Evolutionary conservation across 352 stramenopile genomes (phyloP), one percentile per base, ranked within the genome.

Genomic region (Pythium utonaiense): DNA sequence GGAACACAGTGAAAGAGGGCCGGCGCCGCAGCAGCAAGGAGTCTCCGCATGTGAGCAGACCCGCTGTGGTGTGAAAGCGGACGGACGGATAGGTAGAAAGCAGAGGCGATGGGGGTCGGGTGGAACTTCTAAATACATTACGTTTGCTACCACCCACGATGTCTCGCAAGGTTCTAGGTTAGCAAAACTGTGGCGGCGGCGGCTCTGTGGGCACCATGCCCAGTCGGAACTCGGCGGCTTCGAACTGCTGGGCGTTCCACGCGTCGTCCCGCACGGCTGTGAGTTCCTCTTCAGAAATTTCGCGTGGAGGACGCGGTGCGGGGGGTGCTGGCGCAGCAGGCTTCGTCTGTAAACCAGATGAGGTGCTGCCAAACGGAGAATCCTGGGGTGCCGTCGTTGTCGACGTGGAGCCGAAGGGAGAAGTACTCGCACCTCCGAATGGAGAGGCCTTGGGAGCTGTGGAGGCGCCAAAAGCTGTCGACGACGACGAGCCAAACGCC

Each of bases 211-310:
- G 80, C 13, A 90, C 75, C 69, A 85, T 80, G 22, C 78, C 78
- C 19, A 88, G 71, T 12, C 52, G 63, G 51, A 90, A 88, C 49
- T 79, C 73, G 2, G 56, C 41, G 28, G 75, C 70, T 6, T 78
- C 64, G 38, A 88, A 90, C 62, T 90, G 80, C 67, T 75, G 57
- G 1, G 47, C 40, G 60, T 88, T 88, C 80, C 80, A 90, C 21
- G 75, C 70, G 21, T 88, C 78, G 57, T 88, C 80, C 16, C 77
- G 73, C 53, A 71, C 21, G 65, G 53, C 47, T 56, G 69, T 33
- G 30, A 54, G 56, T 21, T 70, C 64, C 53, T 64, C 64, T 21
- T 66, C 40, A 1, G 50, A 56, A 21, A 66, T 59, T 24, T 66
- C 53, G 5, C 51, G 55, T 19, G 55, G 49, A n/a, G 34, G 50